phyloP scores from a whole-genome alignment of 345 rosid genomes.

The Sisymbrium irio region DNA sequence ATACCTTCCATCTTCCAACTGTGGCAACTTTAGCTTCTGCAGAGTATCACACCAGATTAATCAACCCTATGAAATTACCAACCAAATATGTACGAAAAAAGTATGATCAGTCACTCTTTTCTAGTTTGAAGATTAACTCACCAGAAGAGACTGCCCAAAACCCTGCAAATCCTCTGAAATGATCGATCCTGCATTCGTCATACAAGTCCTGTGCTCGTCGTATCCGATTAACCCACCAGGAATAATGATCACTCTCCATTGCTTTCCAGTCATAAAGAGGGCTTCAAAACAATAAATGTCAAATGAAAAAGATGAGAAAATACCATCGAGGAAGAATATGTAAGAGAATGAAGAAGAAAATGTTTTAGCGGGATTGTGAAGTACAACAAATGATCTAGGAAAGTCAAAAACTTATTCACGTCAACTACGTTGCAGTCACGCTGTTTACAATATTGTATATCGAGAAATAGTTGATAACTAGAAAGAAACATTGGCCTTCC shows the following conservation, averaged over 20 bases:
- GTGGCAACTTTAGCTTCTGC: conserved; percentile 85
- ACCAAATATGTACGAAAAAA: not conserved
- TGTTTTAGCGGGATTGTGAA: not conserved
- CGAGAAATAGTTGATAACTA: not conserved
- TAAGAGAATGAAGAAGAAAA: not conserved
- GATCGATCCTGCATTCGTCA: conserved; percentile 91
- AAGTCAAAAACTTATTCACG: not conserved
- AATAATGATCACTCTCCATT: conserved; percentile 81
- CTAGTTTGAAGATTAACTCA: conserved; percentile 38
- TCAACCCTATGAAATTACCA: not conserved
- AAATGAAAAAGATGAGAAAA: not conserved
- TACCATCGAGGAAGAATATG: not conserved
- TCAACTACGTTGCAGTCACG: not conserved
- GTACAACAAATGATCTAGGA: not conserved
- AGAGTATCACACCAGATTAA: conserved; percentile 19
- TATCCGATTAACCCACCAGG: conserved; percentile 86
- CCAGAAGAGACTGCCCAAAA: conserved; percentile 95
- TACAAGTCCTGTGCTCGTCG: conserved; percentile 71
- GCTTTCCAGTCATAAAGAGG: conserved; percentile 95
- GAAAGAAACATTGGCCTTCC: not conserved
- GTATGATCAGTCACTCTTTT: conserved; percentile 3
- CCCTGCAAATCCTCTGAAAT: conserved; percentile 97
- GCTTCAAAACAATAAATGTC: conserved; percentile 41
- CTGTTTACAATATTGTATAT: not conserved
- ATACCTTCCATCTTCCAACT: conserved; percentile 92